Base-by-base conservation (phyloP, 768 basidiomycete species). In the Panaeolus cyanescens region DNA sequence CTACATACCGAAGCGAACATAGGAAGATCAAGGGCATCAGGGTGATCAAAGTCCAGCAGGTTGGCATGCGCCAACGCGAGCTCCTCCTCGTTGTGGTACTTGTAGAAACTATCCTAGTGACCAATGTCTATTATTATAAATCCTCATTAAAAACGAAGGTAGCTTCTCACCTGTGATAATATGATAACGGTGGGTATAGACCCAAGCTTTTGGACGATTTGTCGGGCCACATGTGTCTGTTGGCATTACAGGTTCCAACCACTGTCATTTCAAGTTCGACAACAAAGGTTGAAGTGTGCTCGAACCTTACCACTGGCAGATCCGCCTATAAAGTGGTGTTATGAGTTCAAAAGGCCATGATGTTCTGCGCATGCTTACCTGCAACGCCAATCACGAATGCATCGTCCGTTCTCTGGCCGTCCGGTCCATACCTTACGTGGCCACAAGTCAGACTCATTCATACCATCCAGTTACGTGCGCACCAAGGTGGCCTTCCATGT, bases 51-150 rank as follows among this genome's bases (percentile, higher is more conserved):
- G 68, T 96, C 93, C 62, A 89, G 82, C 55, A 85, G 76, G 67
- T 89, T 96, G 17, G 85, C 83, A 71, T 94, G 90, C 0, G 96
- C 96, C n/a, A 91, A 80, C 5, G 79, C 83, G 19, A 94, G 80
- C 74, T 99, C 90, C 66, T 96, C 93, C 2, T 85, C 82, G 3
- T 82, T 83, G 67, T 94, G 92, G 50, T 77, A 76, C 68, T 90
- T 93, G 77, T 99, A 99, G 76, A 99, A 99, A 71, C 92, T 93
- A 73, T 99, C 96, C 92, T 95, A 74, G 53, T 60, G 19, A 2
- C 15, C 25, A 30, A 50, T 17, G 39, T 42, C 10, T 37, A 39
- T 59, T 32, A 56, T 33, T 19, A 30, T 25, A 30, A 54, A 12
- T 32, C 10, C 34, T 25, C 40, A 17, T 13, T 15, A 28, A 32